phyloP scores from a whole-genome alignment of 257 asterid genomes.

The Scutellaria minor region DNA sequence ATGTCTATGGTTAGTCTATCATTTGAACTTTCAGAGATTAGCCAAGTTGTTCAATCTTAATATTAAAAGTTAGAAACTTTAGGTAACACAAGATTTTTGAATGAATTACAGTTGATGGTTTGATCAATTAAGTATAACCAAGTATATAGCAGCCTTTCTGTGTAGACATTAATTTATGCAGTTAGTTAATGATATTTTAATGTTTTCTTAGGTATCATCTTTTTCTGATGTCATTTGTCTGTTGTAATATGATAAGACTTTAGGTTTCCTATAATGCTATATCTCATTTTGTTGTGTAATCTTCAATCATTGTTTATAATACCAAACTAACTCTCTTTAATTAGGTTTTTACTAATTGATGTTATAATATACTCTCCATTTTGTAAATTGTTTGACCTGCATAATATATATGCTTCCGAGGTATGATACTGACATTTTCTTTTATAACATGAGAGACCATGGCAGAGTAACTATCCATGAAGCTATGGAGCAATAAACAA shows the following conservation, averaged over 20 bases:
- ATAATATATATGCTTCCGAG: neutral
- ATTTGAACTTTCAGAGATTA: conserved; percentile 21
- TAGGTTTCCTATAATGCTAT: conserved; percentile 1
- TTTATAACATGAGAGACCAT: conserved; percentile 90
- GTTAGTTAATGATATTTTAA: neutral
- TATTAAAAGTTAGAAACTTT: conserved; percentile 2
- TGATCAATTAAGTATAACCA: conserved; percentile 5
- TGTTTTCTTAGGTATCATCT: conserved; percentile 3
- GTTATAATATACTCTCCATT: neutral
- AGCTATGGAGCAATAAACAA: conserved; percentile 99
- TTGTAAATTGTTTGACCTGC: neutral
- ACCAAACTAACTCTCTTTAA: too few relatives aligned
- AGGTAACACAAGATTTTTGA: conserved; percentile 10
- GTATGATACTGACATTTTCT: conserved; percentile 20
- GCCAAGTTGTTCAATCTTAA: conserved; percentile 11
- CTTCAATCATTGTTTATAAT: conserved; percentile 6
- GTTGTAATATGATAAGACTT: neutral
- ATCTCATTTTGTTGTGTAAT: neutral
- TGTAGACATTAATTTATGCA: neutral
- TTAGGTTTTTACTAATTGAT: conserved; percentile 24
- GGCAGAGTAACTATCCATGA: conserved; percentile 97
- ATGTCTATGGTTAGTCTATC: too few relatives aligned
- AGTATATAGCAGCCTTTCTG: neutral
- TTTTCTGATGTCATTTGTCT: conserved; percentile 14
- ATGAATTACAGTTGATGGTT: neutral